A percentile compares a stretch with the other conserved stretches of the same genome.
These are phyloP conservation scores for Trichomonascaceae sp. DNA, from an alignment of 1,139 yeast species.

Conservation along the genomic window DNA sequence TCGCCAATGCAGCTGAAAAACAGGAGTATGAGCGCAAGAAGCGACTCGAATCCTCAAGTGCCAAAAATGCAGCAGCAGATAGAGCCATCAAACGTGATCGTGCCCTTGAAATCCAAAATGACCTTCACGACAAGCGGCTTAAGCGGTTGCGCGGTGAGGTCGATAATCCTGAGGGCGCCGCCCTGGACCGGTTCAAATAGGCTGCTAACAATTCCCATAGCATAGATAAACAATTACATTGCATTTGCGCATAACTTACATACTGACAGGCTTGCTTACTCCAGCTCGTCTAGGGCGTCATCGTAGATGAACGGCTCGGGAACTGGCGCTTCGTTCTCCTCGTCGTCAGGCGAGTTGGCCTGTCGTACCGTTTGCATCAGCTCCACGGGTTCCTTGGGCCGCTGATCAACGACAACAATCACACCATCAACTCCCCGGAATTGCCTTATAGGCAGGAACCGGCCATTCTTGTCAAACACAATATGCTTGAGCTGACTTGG, in stretches of 20 bases:
- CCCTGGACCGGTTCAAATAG: constrained; percentile 20
- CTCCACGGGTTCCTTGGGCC: constrained; percentile 52
- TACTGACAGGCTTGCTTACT: too few relatives aligned
- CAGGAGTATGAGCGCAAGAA: constrained; percentile 27
- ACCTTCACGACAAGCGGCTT: constrained; percentile 33
- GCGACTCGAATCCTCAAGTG: constrained; percentile 22
- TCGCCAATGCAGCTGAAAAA: constrained; percentile 33
- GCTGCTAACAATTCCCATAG: too few relatives aligned
- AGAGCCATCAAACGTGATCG: constrained; percentile 73
- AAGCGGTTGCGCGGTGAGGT: constrained; percentile 6
- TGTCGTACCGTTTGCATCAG: constrained; percentile 80
- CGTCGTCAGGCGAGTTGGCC: constrained; percentile 33
- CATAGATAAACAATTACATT: constrained; percentile 2
- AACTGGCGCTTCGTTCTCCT: constrained; percentile 60
- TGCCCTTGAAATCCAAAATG: constrained; percentile 63
- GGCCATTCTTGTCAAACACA: constrained; percentile 58
- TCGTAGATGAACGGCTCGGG: constrained; percentile 72
- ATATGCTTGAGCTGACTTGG: constrained; percentile 85
- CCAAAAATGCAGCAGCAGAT: constrained; percentile 79
- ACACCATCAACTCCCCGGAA: constrained; percentile 74
- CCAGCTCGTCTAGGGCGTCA: constrained; percentile 19
- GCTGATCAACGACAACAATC: constrained; percentile 59
- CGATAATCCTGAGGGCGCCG: constrained; percentile 20
- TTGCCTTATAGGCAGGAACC: constrained; percentile 75
- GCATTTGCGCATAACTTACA: too few relatives aligned